phyloP scores from a whole-genome alignment of 805 yeast species.

The Aciculoconidium aculeatum region DNA sequence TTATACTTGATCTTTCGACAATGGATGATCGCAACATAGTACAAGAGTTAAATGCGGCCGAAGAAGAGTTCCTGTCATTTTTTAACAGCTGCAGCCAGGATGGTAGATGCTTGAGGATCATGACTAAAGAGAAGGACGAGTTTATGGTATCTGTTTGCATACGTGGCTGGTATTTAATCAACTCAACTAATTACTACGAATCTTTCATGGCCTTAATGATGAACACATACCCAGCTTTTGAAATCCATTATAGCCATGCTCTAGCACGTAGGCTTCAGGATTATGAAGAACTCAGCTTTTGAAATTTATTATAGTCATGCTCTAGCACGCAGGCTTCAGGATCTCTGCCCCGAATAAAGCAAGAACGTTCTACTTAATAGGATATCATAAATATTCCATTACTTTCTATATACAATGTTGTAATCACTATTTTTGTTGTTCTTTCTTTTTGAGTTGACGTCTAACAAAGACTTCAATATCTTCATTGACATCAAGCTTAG shows the following conservation, averaged over 20 bases:
- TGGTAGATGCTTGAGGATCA: constrained; percentile 7
- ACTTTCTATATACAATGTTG: constrained; percentile 4
- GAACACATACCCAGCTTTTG: constrained; percentile 18
- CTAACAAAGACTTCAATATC: constrained; percentile 48
- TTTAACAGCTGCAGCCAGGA: constrained; percentile 14
- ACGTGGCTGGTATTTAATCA: constrained; percentile 22
- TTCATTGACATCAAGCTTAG: constrained; percentile 71
- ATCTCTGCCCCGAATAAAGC: too few species aligned
- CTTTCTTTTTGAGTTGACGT: constrained; percentile 13
- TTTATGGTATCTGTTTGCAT: constrained; percentile 18
- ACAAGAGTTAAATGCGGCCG: constrained; percentile 16
- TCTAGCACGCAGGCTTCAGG: too few species aligned
- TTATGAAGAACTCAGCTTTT: too few species aligned
- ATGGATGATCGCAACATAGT: constrained; percentile 5
- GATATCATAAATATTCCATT: too few species aligned
- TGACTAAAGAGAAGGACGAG: constrained; percentile 12
- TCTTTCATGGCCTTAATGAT: constrained; percentile 30
- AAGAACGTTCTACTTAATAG: too few species aligned
- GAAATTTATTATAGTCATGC: too few species aligned
- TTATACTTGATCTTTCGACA: too few species aligned
- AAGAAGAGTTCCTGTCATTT: constrained; percentile 17
- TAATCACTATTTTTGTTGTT: too few species aligned
- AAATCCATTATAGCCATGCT: constrained; percentile 12
- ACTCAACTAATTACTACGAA: constrained; percentile 10
- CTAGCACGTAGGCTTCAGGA: constrained; percentile 13